A percentile compares a stretch with the other conserved stretches of the same genome.
phyloP scores from a whole-genome alignment of 495 filamentous ascomycete genomes.

The Amorphotheca resinae region DNA sequence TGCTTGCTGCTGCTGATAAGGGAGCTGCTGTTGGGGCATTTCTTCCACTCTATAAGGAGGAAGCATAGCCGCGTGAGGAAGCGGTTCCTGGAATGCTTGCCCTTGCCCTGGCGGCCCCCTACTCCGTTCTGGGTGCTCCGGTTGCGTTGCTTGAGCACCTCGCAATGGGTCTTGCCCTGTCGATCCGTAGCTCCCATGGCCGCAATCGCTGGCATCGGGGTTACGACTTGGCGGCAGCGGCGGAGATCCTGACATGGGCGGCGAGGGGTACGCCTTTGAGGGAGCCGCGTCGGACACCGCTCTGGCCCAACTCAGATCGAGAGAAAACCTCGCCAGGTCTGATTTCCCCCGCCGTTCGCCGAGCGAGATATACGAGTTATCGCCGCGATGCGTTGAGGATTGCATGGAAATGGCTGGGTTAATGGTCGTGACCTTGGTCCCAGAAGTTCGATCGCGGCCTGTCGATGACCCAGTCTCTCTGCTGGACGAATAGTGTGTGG shows the following conservation, averaged over 20 bases:
- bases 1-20: constrained; percentile 15
- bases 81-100: constrained; percentile 11
- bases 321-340: constrained; percentile 54
- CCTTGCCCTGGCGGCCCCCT: constrained; percentile 9
- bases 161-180: constrained; percentile 19
- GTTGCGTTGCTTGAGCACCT: constrained; percentile 24
- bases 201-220: constrained; percentile 45
- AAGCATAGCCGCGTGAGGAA: constrained; percentile 23
- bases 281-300: constrained; percentile 55
- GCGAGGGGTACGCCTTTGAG: constrained; percentile 57
- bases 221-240: constrained; percentile 52
- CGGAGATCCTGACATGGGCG: constrained; percentile 78
- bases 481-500: background rate
- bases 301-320: constrained; percentile 56
- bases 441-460: constrained; percentile 9
- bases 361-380: constrained; percentile 36
- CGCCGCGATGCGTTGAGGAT: constrained; percentile 29
- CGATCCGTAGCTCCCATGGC: constrained; percentile 33
- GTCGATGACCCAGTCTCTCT: constrained; percentile 3
- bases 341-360: constrained; percentile 48
- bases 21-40: constrained; percentile 10
- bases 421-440: constrained; percentile 8
- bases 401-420: constrained; percentile 29
- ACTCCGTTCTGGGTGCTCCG: constrained; percentile 12
- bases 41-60: constrained; percentile 8